phyloP scores from a whole-genome alignment of 192 early-diverging fungal genomes.

The Chytriomyces confervae region DNA sequence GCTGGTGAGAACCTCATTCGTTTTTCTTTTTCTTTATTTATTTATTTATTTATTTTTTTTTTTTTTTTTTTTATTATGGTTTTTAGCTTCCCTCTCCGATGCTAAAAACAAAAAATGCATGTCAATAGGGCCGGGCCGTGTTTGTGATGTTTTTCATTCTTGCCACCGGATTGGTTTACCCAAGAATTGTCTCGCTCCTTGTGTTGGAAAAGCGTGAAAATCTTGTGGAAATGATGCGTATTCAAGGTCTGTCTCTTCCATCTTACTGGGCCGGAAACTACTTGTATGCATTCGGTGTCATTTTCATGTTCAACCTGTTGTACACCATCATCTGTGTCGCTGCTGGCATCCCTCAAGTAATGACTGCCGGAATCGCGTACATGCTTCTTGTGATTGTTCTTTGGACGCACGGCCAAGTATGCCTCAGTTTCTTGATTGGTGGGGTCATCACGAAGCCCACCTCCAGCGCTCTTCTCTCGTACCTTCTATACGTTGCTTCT shows the following conservation, averaged over 20 bases:
- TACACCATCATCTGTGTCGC: conserved; percentile 17
- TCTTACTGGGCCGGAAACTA: conserved; percentile 41
- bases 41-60: conserved; percentile 6
- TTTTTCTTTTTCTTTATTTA: background rate
- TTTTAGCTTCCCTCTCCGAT: background rate
- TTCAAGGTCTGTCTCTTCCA: conserved; percentile 34
- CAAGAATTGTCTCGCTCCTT: conserved; percentile 34
- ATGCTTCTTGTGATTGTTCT: conserved; percentile 27
- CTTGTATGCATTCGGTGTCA: conserved; percentile 30
- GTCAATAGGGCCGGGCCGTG: conserved; percentile 4
- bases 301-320: conserved; percentile 30
- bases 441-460: conserved; percentile 33
- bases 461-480: conserved; percentile 25
- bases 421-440: conserved; percentile 33
- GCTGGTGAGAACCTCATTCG: conserved; percentile 1
- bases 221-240: conserved; percentile 45
- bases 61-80: background rate
- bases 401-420: conserved; percentile 42
- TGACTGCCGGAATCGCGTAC: background rate
- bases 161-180: conserved; percentile 35
- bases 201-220: conserved; percentile 41
- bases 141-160: conserved; percentile 36
- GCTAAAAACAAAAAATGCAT: too few species aligned
- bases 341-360: background rate
- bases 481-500: conserved; percentile 28